These are phyloP conservation scores for Ogataea siamensis DNA, from an alignment of 805 yeast genomes.

Conservation along the genomic window DNA sequence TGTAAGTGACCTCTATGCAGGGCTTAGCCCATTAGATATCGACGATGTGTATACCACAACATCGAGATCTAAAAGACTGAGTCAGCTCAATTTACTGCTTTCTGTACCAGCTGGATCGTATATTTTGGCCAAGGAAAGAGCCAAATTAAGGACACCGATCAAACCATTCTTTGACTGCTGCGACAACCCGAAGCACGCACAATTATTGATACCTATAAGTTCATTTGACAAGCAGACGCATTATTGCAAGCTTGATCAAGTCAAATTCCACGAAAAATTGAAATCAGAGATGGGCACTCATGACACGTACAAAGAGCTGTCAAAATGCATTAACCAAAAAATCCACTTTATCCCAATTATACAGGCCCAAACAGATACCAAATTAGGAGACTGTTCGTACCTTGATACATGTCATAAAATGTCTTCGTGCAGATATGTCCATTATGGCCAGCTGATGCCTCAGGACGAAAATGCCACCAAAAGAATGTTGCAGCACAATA, in stretches of 20 bases:
- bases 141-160: constrained; percentile 36
- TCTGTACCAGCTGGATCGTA: constrained; percentile 37
- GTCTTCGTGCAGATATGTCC: constrained; percentile 75
- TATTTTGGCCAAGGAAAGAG: constrained; percentile 39
- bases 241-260: constrained; percentile 30
- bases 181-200: constrained; percentile 38
- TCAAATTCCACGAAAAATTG: constrained; percentile 24
- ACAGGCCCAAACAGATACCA: constrained; percentile 61
- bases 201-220: constrained; percentile 22
- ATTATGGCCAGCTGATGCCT: constrained; percentile 59
- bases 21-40: constrained; percentile 21
- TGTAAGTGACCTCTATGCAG: constrained; percentile 26
- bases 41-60: constrained; percentile 33
- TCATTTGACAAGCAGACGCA: constrained; percentile 27
- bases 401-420: constrained; percentile 91
- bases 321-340: constrained; percentile 34
- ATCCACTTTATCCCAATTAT: constrained; percentile 56
- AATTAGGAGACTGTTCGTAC: constrained; percentile 88
- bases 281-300: constrained; percentile 9
- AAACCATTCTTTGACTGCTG: constrained; percentile 53
- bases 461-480: constrained; percentile 15
- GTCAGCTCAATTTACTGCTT: constrained; percentile 28
- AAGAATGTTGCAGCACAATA: constrained; percentile 22
- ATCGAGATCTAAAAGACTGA: constrained; percentile 23
- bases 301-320: constrained; percentile 22